phyloP scores from a whole-genome alignment of 108 stramenopile genomes.

The Skeletonema potamos region DNA sequence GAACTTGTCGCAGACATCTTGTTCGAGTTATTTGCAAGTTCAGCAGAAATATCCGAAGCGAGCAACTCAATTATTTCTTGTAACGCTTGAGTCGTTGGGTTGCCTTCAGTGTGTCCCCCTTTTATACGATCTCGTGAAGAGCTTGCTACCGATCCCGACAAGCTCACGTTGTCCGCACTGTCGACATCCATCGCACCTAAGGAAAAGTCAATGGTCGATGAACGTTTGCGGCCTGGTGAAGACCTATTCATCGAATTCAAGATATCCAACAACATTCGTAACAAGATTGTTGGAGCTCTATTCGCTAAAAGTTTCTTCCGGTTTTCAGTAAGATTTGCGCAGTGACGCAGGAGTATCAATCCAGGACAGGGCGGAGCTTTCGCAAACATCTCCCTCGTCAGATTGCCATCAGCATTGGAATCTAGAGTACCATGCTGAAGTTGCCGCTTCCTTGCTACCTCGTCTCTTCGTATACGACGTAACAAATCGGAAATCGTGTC shows the following conservation, averaged over 20 bases:
- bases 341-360: conserved; percentile 58
- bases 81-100: conserved; percentile 64
- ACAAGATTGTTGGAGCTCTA: conserved; percentile 76
- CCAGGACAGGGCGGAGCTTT: conserved; percentile 60
- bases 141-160: conserved; percentile 35
- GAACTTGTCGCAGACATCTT: conserved; percentile 9
- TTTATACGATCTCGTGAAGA: background rate
- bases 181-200: conserved; percentile 21
- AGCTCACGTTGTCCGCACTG: background rate
- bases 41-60: conserved; percentile 72
- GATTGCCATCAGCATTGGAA: conserved; percentile 32
- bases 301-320: conserved; percentile 69
- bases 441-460: conserved; percentile 28
- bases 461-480: conserved; percentile 71
- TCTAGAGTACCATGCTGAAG: background rate
- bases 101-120: conserved; percentile 14
- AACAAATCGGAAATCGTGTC: conserved; percentile 53
- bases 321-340: conserved; percentile 67
- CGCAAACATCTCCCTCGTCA: conserved; percentile 51
- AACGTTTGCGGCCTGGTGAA: conserved; percentile 17
- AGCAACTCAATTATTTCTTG: conserved; percentile 81
- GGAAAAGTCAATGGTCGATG: conserved; percentile 7
- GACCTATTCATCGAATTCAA: conserved; percentile 73
- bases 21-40: conserved; percentile 29
- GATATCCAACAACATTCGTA: conserved; percentile 75